Conservation (phyloP, 129 eudicot genomes). For the Dittrichia graveolens region DNA sequence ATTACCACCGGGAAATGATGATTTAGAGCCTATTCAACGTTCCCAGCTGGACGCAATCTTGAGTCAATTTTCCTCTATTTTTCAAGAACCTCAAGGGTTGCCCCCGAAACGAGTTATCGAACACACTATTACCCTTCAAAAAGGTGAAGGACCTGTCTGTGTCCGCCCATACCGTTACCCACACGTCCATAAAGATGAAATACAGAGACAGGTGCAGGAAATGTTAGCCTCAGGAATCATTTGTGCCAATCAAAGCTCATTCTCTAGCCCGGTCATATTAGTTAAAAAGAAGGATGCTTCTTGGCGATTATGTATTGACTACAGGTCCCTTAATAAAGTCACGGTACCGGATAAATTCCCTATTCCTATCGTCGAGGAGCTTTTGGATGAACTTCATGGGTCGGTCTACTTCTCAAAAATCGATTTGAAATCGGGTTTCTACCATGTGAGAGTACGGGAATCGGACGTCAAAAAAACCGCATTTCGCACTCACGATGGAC, state of each 20-base stretch:
- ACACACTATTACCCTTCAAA: background rate
- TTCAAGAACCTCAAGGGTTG: background rate
- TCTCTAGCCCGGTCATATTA: too few species aligned
- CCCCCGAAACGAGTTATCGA: conserved; percentile 3
- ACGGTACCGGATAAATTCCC: too few species aligned
- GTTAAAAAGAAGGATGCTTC: background rate
- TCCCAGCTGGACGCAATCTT: too few species aligned
- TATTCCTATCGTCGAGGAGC: background rate
- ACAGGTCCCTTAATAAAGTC: background rate
- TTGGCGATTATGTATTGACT: background rate
- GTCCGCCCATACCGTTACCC: background rate
- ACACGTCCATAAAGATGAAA: too few species aligned
- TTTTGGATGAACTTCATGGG: background rate
- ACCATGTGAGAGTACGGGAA: background rate
- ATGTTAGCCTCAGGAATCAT: background rate
- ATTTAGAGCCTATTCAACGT: background rate
- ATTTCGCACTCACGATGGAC: too few species aligned
- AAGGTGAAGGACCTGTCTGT: background rate
- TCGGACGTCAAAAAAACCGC: background rate
- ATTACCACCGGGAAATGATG: background rate
- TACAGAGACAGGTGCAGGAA: background rate
- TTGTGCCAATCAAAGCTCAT: background rate
- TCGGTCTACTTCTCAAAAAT: background rate
- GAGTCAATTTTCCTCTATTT: too few species aligned
- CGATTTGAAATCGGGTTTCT: too few species aligned